Evolutionary conservation across 306 rosid species (phyloP), one percentile per base, ranked within the genome.

Genomic region (Vicia sativa): DNA sequence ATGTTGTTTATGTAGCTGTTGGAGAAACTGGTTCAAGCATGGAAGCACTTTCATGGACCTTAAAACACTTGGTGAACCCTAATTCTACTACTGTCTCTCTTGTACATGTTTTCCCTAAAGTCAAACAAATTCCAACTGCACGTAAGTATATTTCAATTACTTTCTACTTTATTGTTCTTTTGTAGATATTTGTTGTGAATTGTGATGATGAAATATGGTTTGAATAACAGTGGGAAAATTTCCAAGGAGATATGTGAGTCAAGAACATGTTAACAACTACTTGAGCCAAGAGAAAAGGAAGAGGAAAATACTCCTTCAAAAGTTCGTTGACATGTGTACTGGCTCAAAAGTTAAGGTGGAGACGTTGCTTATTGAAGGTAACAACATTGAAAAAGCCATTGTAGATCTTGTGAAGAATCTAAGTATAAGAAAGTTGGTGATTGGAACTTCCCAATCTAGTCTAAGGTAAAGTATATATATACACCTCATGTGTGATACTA

Each of bases 31-130:
- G 13, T 37, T 85, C 92, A 11, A 82, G 92, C 81, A 73, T 83
- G 86, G 77, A 82, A 50, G 92, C 91, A 13, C 77, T 89, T 53
- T 62, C 67, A 4, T 89, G 96, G 96, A 38, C 93, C 65, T 45
- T 91, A 63, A 76, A 79, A 7, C 73, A 86, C 38, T 68, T 72
- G n/a, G 82, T 77, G 2, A 74, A 68, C 2, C 70, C 90, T 9
- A 60, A 83, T 9, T 57, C 80, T 11, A 52, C 81, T 34, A 56
- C 58, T 8, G 62, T 91, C 2, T 74, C 58, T 65, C 90, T 91
- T 23, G 1, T 91, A 44, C 97, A 88, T 42, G 80, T 91, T 78
- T 91, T 73, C 75, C 95, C 95, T 5, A 80, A 66, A 80, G 49
- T 64, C 67, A 84, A 71, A 23, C 60, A 37, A 65, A 78, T 91